These are phyloP conservation scores for Xylaria arbuscula DNA, from an alignment of 2,329 filamentous ascomycete species.

Conservation along the genomic window DNA sequence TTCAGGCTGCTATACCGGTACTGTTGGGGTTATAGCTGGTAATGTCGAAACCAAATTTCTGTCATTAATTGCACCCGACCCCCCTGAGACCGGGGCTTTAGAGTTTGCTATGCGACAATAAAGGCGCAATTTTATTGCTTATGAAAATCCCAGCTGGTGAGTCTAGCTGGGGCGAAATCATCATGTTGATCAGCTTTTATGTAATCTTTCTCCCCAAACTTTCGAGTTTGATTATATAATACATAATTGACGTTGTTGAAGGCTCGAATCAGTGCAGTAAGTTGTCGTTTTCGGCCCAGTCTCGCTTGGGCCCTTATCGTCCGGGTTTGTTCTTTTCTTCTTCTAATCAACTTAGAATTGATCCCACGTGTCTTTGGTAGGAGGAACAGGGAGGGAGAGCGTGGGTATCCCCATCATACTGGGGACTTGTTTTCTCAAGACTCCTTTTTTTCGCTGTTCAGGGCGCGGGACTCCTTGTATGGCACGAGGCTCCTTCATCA, in stretches of 20 bases:
- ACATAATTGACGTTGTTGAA: slow-evolving; percentile 3
- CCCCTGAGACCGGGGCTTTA: slow-evolving; percentile 2
- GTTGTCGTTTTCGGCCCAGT: background rate
- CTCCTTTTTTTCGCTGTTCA: slow-evolving; percentile 61
- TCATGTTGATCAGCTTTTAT: slow-evolving; percentile 1
- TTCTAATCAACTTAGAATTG: background rate
- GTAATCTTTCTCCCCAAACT: slow-evolving; percentile 16
- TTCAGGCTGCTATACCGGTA: background rate
- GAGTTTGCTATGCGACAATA: background rate
- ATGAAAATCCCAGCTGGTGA: background rate
- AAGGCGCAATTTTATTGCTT: background rate
- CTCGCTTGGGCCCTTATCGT: background rate
- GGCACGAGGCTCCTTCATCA: slow-evolving; percentile 92
- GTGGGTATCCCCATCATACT: slow-evolving; percentile 50
- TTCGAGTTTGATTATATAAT: slow-evolving; percentile 12
- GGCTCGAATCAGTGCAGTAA: background rate
- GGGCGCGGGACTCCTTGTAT: slow-evolving; percentile 86
- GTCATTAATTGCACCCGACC: background rate
- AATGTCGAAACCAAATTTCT: slow-evolving; percentile 5
- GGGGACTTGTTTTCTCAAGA: slow-evolving; percentile 68
- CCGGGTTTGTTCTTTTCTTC: background rate
- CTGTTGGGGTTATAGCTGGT: background rate
- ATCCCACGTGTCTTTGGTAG: slow-evolving; percentile 27
- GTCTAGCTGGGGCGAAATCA: slow-evolving; percentile 11
- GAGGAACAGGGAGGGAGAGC: slow-evolving; percentile 44